These are phyloP conservation scores for Phaffomyces thermotolerans DNA, from an alignment of 805 yeast species.

Conservation along the genomic window DNA sequence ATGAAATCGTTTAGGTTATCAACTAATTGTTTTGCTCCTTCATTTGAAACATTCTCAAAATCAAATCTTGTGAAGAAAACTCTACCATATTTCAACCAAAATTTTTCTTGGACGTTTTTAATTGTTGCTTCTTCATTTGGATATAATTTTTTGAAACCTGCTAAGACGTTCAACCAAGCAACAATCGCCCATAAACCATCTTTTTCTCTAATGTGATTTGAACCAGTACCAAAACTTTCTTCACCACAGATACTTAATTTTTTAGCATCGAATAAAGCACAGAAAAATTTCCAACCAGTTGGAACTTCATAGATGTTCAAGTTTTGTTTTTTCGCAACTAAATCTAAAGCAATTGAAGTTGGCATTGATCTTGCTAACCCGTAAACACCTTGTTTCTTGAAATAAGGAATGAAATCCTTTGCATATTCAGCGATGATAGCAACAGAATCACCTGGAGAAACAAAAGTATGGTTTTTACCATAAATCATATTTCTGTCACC, in stretches of 20 bases:
- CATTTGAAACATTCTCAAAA: constrained; percentile 73
- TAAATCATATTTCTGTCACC: constrained; percentile 99
- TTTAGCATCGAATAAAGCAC: constrained; percentile 88
- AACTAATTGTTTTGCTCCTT: constrained; percentile 68
- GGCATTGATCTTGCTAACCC: constrained; percentile 98
- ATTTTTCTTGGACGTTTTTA: constrained; percentile 68
- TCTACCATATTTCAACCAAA: constrained; percentile 92
- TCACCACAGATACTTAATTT: constrained; percentile 96
- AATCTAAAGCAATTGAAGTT: constrained; percentile 87
- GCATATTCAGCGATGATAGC: constrained; percentile 97
- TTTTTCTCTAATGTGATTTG: constrained; percentile 94
- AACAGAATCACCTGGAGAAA: constrained; percentile 96
- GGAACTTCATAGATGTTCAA: constrained; percentile 88
- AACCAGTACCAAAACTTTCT: constrained; percentile 97
- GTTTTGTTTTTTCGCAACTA: constrained; percentile 75
- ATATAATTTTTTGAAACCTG: constrained; percentile 61
- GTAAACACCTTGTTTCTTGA: constrained; percentile 72
- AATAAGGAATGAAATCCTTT: constrained; percentile 76
- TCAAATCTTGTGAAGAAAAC: constrained; percentile 97
- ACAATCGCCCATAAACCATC: constrained; percentile 97
- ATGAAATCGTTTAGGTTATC: constrained; percentile 39
- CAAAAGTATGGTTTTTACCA: constrained; percentile 81
- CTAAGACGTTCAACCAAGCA: constrained; percentile 95
- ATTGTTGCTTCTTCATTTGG: constrained; percentile 59
- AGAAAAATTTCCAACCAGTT: constrained; percentile 98